Conservation (phyloP, 768 basidiomycete genomes). For the Aureoboletus auriporus region DNA sequence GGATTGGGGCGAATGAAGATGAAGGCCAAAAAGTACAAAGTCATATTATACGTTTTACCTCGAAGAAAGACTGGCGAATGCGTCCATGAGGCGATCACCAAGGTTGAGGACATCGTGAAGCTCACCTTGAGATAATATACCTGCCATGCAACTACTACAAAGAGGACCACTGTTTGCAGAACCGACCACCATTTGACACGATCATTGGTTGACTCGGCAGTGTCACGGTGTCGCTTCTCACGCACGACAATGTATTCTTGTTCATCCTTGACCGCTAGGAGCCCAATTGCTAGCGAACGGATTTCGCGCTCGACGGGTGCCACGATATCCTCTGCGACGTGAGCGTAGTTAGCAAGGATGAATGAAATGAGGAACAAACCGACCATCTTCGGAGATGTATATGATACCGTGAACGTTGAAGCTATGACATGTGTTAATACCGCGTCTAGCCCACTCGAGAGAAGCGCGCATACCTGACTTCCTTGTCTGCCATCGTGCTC, state of each 20-base stretch:
- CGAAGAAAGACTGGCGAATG: slow-evolving; percentile 69
- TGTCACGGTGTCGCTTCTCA: slow-evolving; percentile 90
- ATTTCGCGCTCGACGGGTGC: slow-evolving; percentile 98
- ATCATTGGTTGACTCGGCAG: slow-evolving; percentile 88
- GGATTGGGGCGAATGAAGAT: not conserved
- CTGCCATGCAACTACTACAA: slow-evolving; percentile 94
- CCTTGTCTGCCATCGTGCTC: slow-evolving; percentile 94
- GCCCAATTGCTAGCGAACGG: slow-evolving; percentile 71
- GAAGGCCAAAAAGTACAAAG: slow-evolving; percentile 2
- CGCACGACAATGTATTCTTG: slow-evolving; percentile 98
- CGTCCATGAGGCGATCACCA: slow-evolving; percentile 1
- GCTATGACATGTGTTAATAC: slow-evolving; percentile 35
- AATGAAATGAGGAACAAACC: slow-evolving; percentile 11
- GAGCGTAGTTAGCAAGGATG: slow-evolving; percentile 1
- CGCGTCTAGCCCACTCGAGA: not conserved
- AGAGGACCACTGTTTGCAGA: slow-evolving; percentile 80
- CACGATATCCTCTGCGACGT: slow-evolving; percentile 57
- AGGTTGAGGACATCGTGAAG: not conserved
- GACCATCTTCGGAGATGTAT: slow-evolving; percentile 88
- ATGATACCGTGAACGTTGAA: slow-evolving; percentile 99
- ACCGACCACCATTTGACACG: slow-evolving; percentile 99
- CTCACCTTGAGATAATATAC: slow-evolving; percentile 91
- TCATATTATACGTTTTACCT: slow-evolving; percentile 86
- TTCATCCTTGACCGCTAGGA: slow-evolving; percentile 93
- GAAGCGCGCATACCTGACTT: slow-evolving; percentile 63